Percentiles rank a stretch among this genome's conserved stretches.
Conservation (phyloP, 176 grass and related monocot genomes). For the Zoysia japonica region DNA sequence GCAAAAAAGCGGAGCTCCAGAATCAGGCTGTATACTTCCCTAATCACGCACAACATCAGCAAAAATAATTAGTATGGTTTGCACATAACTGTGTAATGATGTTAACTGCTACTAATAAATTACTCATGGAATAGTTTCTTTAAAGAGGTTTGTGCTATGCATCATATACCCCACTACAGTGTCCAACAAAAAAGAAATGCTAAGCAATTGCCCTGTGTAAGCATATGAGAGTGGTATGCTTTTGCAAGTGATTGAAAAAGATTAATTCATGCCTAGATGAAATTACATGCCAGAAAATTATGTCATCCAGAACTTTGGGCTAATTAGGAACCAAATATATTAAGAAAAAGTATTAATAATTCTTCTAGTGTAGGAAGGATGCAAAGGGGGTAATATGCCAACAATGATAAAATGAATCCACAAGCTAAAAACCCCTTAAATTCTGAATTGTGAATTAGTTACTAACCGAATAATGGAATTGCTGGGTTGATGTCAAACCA, state of each 20-base stretch:
- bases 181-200: not conserved
- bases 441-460: slow-evolving; percentile 27
- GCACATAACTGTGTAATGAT: slow-evolving; percentile 8
- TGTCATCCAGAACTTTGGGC: not conserved
- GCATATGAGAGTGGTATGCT: not conserved
- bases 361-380: not conserved
- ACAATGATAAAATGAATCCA: slow-evolving; percentile 27
- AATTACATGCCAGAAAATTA: not conserved
- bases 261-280: not conserved
- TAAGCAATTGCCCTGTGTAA: not conserved
- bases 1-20: not conserved
- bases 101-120: slow-evolving; percentile 7
- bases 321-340: not conserved
- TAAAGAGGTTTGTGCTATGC: not conserved
- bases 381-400: not conserved
- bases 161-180: slow-evolving; percentile 12
- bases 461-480: slow-evolving; percentile 98
- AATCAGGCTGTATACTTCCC: slow-evolving; percentile 1
- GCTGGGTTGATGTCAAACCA: slow-evolving; percentile 73
- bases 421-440: not conserved
- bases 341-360: slow-evolving; percentile 8
- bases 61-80: slow-evolving; percentile 12
- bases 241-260: slow-evolving; percentile 2
- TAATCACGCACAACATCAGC: slow-evolving; percentile 18
- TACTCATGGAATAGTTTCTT: not conserved